A percentile compares a stretch with the other conserved stretches of the same genome.
Conservation (phyloP, 179 eudicot genomes). For the Beta macrorhiza region DNA sequence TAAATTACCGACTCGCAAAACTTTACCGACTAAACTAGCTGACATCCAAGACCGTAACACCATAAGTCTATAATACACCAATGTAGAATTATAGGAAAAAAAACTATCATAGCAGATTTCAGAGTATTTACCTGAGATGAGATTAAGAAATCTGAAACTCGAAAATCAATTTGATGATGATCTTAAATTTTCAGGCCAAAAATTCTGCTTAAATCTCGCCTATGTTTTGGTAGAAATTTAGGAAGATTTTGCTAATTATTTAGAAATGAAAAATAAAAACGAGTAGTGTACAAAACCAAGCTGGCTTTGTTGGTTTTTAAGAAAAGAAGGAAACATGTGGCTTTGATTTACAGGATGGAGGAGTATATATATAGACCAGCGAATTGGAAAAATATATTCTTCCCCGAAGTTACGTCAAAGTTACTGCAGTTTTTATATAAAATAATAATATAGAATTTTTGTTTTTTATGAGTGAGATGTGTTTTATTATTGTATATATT, state of each 20-base stretch:
- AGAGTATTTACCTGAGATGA: not conserved
- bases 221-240: not conserved
- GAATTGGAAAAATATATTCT: not conserved
- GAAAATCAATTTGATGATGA: not conserved
- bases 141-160: not conserved
- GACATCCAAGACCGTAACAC: too few relatives aligned
- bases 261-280: not conserved
- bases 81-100: not conserved
- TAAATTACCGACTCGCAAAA: too few relatives aligned
- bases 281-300: not conserved
- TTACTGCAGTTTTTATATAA: not conserved
- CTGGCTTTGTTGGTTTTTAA: not conserved
- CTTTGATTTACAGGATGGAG: not conserved
- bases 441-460: not conserved
- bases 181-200: not conserved
- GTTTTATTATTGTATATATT: not conserved
- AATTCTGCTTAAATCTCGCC: not conserved
- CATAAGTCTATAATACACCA: not conserved
- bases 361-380: constrained; percentile 11
- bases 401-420: constrained; percentile 15
- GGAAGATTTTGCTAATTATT: too few relatives aligned
- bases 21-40: too few relatives aligned
- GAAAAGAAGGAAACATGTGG: constrained; percentile 2
- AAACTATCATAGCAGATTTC: not conserved
- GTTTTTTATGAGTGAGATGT: not conserved